Percentiles rank a stretch among this genome's conserved stretches.
Conservation (phyloP, 1,139 yeast species). For the Protomyces macrosporus region DNA sequence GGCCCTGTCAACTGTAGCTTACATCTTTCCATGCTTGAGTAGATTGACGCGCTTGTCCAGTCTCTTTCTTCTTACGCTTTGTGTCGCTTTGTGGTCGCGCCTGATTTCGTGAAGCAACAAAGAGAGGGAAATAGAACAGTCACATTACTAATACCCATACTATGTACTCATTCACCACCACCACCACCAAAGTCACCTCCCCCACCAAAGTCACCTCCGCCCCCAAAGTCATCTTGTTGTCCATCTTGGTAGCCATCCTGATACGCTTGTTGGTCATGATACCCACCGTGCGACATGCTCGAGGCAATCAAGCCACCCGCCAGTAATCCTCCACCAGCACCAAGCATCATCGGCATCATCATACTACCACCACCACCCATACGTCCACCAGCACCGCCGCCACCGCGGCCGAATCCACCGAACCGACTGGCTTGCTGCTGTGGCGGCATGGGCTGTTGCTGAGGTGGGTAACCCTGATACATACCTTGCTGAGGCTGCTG, state of each 20-base stretch:
- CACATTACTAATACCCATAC: too few relatives aligned
- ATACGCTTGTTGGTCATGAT: background rate
- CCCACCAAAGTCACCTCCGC: constrained; percentile 34
- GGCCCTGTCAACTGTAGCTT: background rate
- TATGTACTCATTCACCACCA: constrained; percentile 29
- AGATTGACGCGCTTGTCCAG: background rate
- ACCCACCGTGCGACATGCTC: background rate
- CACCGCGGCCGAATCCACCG: constrained; percentile 39
- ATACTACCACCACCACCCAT: background rate
- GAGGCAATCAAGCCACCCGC: constrained; percentile 58
- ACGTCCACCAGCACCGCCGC: constrained; percentile 44
- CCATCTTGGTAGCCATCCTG: constrained; percentile 19
- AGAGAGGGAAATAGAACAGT: background rate
- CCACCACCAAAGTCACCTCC: constrained; percentile 34
- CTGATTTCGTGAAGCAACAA: too few relatives aligned
- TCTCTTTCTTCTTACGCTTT: background rate
- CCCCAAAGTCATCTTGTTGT: constrained; percentile 32
- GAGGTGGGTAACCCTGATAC: constrained; percentile 27
- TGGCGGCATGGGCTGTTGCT: constrained; percentile 37
- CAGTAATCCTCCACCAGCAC: constrained; percentile 74
- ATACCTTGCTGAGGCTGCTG: background rate
- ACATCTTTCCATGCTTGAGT: background rate
- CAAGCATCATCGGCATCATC: constrained; percentile 45
- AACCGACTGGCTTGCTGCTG: constrained; percentile 35
- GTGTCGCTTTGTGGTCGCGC: background rate